Base-by-base conservation (phyloP, 23 red algal genomes). In the Gracilariopsis chorda region DNA sequence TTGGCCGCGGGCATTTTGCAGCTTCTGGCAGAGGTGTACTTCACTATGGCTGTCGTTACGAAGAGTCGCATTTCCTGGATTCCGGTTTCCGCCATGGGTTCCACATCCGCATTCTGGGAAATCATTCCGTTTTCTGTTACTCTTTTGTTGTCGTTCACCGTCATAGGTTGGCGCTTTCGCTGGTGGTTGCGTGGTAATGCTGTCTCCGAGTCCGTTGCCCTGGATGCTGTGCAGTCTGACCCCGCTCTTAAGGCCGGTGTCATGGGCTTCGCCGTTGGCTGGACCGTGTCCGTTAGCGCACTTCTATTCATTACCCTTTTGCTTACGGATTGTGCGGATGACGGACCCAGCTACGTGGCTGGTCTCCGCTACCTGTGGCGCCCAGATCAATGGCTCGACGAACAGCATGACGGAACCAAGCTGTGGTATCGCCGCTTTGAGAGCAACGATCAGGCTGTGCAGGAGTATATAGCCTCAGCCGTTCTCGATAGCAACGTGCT, bases 31-130 rank as follows among this genome's bases (percentile, higher is more conserved):
- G 55, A 82, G 0, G 16, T 62, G 21, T 82, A 82, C 27, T 82
- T 82, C 52, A 82, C 78, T 27, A 34, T 82, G 25, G 78, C 78
- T 2, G 53, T 82, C 33, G 53, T 82, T 9, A 82, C 78, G 19
- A 82, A 56, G 41, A 82, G 78, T 62, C 49, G 78, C 17, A 61
- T 82, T 24, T 51, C 47, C 21, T 82, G 78, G 78, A 82, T 82
- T 20, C 78, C 78, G 27, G 47, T 82, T 3, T 60, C 78, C 34
- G 30, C 23, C 7, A 60, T 56, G 36, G 78, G 78, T 12, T 44
- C 36, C 47, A 37, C 21, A 4, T 17, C 35, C 33, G 53, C 47
- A 39, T 1, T 44, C 3, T 63, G 46, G 20, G 78, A 82, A 40
- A 39, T 82, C 24, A 24, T 82, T 4, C 78, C 78, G 46, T 51